Evolutionary conservation across 257 asterid species (phyloP).

Genomic region (Oldenlandia corymbosa): DNA sequence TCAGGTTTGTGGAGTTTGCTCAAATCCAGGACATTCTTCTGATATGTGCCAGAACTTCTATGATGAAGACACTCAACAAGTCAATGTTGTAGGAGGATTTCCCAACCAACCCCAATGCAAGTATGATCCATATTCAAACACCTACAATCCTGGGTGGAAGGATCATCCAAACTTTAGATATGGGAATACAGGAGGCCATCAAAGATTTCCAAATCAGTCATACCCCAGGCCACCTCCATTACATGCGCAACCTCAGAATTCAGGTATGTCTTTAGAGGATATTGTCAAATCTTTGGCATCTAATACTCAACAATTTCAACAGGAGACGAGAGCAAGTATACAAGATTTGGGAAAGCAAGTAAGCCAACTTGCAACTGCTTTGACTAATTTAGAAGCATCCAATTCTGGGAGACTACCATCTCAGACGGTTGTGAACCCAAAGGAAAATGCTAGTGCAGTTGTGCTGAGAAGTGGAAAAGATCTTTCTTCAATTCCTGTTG

Average conservation of each 20-base stretch:
- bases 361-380: neutral
- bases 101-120: no score
- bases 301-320: neutral
- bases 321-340: neutral
- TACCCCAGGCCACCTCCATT: neutral
- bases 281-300: neutral
- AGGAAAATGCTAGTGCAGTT: neutral
- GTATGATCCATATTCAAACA: no score
- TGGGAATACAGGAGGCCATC: neutral
- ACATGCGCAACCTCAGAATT: neutral
- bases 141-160: neutral
- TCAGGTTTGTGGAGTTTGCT: neutral
- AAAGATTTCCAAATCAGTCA: neutral
- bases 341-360: neutral
- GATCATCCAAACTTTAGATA: neutral
- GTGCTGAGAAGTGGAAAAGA: neutral
- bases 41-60: neutral
- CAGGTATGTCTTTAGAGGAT: slow-evolving; percentile 3
- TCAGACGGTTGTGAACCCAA: neutral
- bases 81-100: neutral
- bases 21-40: neutral
- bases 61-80: neutral
- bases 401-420: neutral
- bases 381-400: neutral
- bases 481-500: neutral